Evolutionary conservation across 768 basidiomycete species (phyloP), one percentile per base, ranked within the genome.

Genomic region (Auriscalpium vulgare): DNA sequence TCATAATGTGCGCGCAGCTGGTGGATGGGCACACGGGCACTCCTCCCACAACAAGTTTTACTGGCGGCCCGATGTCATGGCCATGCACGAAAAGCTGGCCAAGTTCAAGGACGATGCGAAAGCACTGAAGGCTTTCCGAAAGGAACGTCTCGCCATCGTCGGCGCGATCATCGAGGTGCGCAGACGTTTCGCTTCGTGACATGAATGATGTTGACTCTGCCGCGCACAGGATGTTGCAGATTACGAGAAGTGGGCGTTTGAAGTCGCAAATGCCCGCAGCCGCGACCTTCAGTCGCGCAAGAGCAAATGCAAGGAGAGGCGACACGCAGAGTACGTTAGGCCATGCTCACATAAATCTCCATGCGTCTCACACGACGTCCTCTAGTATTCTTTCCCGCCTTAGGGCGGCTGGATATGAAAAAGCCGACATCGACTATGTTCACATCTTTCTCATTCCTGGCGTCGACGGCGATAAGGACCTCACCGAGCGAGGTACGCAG

Each of bases 21-120:
- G 59, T 14, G 59, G 57, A 36, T 59, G 57, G 59, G 46, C 57
- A 19, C 37, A 59, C 17, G 51, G 57, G 1, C 59, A 49, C 44
- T 23, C 43, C 40, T 55, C 59, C 46, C 35, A 38, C 10, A 53
- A 40, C 48, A 53, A 51, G 10, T 60, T 58, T 46, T 60, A 60
- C 50, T 59, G 57, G 59, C 49, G 52, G 35, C 54, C 57, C 3
- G 57, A 59, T 37, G 17, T 60, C 46, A 45, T 59, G 38, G 54
- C 58, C 10, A 53, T 58, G 47, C 23, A 37, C 13, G 49, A 55
- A 23, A 51, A 10, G 54, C 6, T 55, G 6, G 17, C 50, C 51
- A 40, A 47, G 29, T 37, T 60, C 17, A 51, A 59, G 36, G 19
- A 45, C 10, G 59, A 54, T 9, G 57, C 53, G 13, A 38, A 53